Base-by-base conservation (phyloP, 441 rosid genomes). In the Aquilaria agallochum region DNA sequence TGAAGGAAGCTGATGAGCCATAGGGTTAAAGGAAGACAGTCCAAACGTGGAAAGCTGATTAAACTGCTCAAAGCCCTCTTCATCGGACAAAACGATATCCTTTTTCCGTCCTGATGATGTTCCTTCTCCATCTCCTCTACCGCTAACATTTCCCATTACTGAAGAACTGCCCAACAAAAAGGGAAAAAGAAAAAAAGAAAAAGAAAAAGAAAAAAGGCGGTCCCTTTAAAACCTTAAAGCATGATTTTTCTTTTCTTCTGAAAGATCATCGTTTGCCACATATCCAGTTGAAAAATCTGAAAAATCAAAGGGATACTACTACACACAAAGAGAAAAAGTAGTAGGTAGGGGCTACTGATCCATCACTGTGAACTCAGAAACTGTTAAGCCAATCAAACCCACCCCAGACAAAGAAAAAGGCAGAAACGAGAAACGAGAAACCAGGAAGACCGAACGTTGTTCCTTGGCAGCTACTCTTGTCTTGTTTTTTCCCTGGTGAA, bases 61-160 rank as follows among this genome's bases (percentile, higher is more conserved):
- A 52, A 64, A 58, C 50, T 59, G 74, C 46, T 74, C 74, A 53
- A n/a, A 65, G 59, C 68, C 71, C 59, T 66, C 76, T 53, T 62
- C 76, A 31, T 54, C 11, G 58, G 5, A 36, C 3, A 36, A 2
- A 4, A 5, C 42, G 42, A 36, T 72, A 32, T 57, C 47, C 15
- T 50, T 54, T 62, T 69, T 54, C 50, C 45, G 70, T 61, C 76
- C 80, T 34, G 81, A 74, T 34, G 81, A 74, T 27, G 60, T 20
- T 40, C 82, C 82, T 71, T 72, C 85, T 59, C 70, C 89, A 61
- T 69, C 85, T 57, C 60, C 63, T 75, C 73, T 76, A 30, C 78
- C 79, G 76, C 79, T 73, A 75, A 68, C 92, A 81, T 86, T 83
- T 68, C 92, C 92, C 92, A 86, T 83, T 67, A 74, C 86, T 72